Evolutionary conservation across 345 rosid genomes (phyloP).

Genomic region (Citrus maxima): DNA sequence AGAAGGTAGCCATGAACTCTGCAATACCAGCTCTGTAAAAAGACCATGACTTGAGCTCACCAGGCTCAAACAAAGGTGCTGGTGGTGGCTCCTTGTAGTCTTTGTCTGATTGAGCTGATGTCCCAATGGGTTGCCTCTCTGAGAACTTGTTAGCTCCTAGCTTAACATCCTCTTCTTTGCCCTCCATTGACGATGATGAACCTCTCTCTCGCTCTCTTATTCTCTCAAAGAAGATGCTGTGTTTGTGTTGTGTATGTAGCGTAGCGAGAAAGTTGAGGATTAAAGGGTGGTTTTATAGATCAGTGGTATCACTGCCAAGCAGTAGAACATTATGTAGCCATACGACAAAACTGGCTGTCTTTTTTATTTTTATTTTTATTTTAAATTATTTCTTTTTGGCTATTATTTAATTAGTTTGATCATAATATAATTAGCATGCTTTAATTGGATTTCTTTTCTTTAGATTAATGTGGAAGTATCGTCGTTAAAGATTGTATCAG

Average conservation of each 20-base stretch:
- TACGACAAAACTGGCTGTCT: slow-evolving; percentile 8
- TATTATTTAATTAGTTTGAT: not conserved
- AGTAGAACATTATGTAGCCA: not conserved
- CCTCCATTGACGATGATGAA: slow-evolving; percentile 38
- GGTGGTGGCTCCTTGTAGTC: slow-evolving; percentile 64
- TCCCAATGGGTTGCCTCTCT: slow-evolving; percentile 69
- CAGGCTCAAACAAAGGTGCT: slow-evolving; percentile 60
- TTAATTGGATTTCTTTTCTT: not conserved
- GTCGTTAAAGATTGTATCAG: not conserved
- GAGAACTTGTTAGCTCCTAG: slow-evolving; percentile 63
- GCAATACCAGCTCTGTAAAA: slow-evolving; percentile 76
- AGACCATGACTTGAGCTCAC: slow-evolving; percentile 66
- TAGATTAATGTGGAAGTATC: not conserved
- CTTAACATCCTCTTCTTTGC: slow-evolving; percentile 69
- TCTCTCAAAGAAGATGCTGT: not conserved
- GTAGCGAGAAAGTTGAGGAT: not conserved
- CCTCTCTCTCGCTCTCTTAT: not conserved
- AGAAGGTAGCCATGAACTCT: slow-evolving; percentile 61
- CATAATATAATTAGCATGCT: not conserved
- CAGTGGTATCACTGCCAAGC: too few species aligned
- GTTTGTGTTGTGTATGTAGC: not conserved
- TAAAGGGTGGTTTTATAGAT: slow-evolving; percentile 33
- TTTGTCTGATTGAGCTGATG: slow-evolving; percentile 51
- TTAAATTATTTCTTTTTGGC: not conserved
- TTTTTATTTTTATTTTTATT: not conserved